These are phyloP conservation scores for Stagonosporopsis chrysanthemi DNA, from an alignment of 2,329 filamentous ascomycete species.

Conservation along the genomic window DNA sequence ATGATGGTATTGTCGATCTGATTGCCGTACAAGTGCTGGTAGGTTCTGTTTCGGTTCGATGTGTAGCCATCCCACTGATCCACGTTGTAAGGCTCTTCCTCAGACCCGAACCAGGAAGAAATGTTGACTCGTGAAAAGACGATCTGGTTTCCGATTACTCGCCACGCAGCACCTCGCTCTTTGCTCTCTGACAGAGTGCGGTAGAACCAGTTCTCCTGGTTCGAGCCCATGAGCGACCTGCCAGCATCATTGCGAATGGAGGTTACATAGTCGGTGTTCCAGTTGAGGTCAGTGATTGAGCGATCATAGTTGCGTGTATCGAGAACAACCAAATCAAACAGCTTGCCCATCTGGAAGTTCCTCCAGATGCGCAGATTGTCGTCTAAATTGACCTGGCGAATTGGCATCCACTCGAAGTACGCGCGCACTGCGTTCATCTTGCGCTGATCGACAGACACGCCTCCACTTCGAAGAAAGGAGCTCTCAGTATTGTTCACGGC, in stretches of 20 bases:
- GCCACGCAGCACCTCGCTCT: conserved; percentile 69
- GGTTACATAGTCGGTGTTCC: conserved; percentile 67
- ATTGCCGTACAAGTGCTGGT: conserved; percentile 69
- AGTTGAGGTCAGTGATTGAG: conserved; percentile 39
- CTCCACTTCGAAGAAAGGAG: conserved; percentile 50
- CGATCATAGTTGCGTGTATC: conserved; percentile 51
- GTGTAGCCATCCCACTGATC: conserved; percentile 66
- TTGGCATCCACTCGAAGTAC: conserved; percentile 57
- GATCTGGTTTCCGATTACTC: conserved; percentile 73
- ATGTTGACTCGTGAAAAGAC: conserved; percentile 34
- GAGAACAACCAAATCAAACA: conserved; percentile 52
- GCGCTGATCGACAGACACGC: conserved; percentile 53
- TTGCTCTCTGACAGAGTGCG: conserved; percentile 55
- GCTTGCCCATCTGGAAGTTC: conserved; percentile 48
- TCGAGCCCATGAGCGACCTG: conserved; percentile 71
- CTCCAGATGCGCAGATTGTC: conserved; percentile 52
- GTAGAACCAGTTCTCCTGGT: conserved; percentile 71
- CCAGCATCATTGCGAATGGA: conserved; percentile 69
- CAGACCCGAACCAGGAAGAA: conserved; percentile 12
- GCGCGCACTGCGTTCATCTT: conserved; percentile 58
- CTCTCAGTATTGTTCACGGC: conserved; percentile 55
- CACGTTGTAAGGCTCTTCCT: conserved; percentile 49
- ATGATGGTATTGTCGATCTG: conserved; percentile 74
- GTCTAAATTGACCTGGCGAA: conserved; percentile 54
- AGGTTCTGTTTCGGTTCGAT: conserved; percentile 72